These are phyloP conservation scores for Phytophthora fragariae DNA, from an alignment of 352 stramenopile species.

Conservation along the genomic window DNA sequence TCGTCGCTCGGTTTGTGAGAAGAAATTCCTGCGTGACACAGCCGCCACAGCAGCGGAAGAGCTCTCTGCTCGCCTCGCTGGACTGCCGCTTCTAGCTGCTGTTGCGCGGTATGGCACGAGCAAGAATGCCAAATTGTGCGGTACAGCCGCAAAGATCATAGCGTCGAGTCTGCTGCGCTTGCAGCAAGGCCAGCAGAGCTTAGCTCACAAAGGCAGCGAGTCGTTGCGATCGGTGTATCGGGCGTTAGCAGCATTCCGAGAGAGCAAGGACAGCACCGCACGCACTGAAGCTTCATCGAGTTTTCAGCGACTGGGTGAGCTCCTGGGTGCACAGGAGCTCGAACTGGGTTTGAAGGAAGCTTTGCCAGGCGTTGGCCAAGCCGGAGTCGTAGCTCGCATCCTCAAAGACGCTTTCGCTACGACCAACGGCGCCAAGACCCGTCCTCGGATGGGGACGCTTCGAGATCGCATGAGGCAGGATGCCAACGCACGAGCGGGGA, in stretches of 20 bases:
- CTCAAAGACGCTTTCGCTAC: constrained; percentile 49
- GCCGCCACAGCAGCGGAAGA: constrained; percentile 50
- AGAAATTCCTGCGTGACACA: constrained; percentile 74
- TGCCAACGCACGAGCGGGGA: constrained; percentile 5
- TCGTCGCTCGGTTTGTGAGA: constrained; percentile 74
- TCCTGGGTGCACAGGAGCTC: constrained; percentile 45
- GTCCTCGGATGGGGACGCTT: constrained; percentile 37
- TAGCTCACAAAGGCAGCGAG: constrained; percentile 13
- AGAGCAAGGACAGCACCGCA: constrained; percentile 58
- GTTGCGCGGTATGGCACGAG: constrained; percentile 53
- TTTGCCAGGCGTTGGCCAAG: constrained; percentile 29
- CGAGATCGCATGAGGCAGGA: constrained; percentile 45
- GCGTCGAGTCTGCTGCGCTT: constrained; percentile 42
- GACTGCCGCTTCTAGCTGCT: constrained; percentile 47
- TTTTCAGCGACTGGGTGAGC: constrained; percentile 52
- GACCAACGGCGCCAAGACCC: background rate
- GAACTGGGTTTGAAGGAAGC: constrained; percentile 41
- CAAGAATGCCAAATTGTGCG: constrained; percentile 72
- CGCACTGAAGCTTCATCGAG: constrained; percentile 46
- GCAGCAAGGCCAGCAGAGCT: constrained; percentile 22
- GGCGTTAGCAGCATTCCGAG: constrained; percentile 53
- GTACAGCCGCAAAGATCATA: constrained; percentile 54
- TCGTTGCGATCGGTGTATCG: constrained; percentile 38
- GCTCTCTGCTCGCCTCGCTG: constrained; percentile 51
- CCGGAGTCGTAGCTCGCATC: constrained; percentile 42